Percentiles rank a stretch among this genome's conserved stretches.
Evolutionary conservation across 139 green algal genomes (phyloP).

Genomic region (Micractinium sp.): DNA sequence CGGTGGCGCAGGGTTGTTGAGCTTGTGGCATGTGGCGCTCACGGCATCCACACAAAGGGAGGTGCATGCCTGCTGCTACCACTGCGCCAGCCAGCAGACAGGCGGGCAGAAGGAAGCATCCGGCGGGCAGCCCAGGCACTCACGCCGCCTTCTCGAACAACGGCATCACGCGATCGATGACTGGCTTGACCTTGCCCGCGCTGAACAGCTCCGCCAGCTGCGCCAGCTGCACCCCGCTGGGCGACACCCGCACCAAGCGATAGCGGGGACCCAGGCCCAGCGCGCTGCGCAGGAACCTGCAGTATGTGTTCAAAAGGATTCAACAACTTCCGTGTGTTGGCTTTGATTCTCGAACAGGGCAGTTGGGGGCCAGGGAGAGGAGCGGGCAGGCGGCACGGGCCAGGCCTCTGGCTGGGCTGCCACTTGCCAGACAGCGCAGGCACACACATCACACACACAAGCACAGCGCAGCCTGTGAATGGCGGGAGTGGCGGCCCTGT

Average conservation of each 20-base stretch:
- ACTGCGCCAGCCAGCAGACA: neutral
- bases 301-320: no score
- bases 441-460: neutral
- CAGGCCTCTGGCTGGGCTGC: no score
- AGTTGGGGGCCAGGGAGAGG: neutral
- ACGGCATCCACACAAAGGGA: no score
- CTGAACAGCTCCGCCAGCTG: conserved; percentile 34
- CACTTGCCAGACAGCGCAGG: no score
- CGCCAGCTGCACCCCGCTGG: conserved; percentile 29
- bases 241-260: neutral
- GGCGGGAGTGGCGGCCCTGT: neutral
- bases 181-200: conserved; percentile 37
- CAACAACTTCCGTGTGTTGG: no score
- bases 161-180: conserved; percentile 28
- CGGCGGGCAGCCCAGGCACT: neutral
- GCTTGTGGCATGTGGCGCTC: neutral
- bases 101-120: no score
- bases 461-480: no score
- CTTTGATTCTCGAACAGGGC: no score
- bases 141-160: conserved; percentile 39
- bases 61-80: no score
- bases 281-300: conserved; percentile 5
- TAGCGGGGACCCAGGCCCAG: conserved; percentile 24
- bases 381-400: no score
- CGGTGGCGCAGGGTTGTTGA: no score